Conservation (phyloP, 2,329 filamentous ascomycete species). For the Ceratocystis colombiana region DNA sequence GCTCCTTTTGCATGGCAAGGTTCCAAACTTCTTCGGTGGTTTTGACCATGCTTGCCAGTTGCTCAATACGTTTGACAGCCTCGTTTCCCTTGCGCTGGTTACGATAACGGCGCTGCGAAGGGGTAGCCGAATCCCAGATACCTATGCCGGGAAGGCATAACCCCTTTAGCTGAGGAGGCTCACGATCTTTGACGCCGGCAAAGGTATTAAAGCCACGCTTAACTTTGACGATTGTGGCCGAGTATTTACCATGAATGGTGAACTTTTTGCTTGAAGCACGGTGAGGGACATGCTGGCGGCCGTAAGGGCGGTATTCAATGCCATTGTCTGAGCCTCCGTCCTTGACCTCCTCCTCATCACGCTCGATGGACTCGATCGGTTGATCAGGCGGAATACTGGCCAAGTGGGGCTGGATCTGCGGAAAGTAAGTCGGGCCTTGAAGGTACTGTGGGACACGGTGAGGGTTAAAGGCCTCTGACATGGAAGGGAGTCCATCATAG, state of each 20-base stretch:
- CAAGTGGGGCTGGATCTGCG: background rate
- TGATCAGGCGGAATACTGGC: conserved; percentile 1
- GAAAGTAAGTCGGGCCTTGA: background rate
- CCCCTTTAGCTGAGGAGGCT: conserved; percentile 48
- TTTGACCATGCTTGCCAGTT: conserved; percentile 53
- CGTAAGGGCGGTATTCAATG: conserved; percentile 20
- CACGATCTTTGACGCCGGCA: conserved; percentile 19
- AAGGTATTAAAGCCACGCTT: conserved; percentile 19
- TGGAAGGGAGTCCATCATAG: conserved; percentile 8
- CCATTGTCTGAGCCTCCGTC: background rate
- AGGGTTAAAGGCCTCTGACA: conserved; percentile 4
- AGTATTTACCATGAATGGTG: conserved; percentile 19
- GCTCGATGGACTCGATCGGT: conserved; percentile 5
- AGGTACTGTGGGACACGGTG: conserved; percentile 5
- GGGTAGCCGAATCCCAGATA: conserved; percentile 68
- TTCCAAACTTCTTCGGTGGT: conserved; percentile 57
- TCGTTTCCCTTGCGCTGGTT: conserved; percentile 70
- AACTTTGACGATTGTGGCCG: conserved; percentile 23
- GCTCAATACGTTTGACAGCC: conserved; percentile 56
- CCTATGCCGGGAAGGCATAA: conserved; percentile 68
- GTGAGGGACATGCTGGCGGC: background rate
- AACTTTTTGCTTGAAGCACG: conserved; percentile 11
- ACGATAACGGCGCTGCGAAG: conserved; percentile 60
- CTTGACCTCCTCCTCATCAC: background rate
- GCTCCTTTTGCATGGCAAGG: conserved; percentile 41